phyloP scores from a whole-genome alignment of 176 grass and related monocot species.

The Eragrostis nindensis region DNA sequence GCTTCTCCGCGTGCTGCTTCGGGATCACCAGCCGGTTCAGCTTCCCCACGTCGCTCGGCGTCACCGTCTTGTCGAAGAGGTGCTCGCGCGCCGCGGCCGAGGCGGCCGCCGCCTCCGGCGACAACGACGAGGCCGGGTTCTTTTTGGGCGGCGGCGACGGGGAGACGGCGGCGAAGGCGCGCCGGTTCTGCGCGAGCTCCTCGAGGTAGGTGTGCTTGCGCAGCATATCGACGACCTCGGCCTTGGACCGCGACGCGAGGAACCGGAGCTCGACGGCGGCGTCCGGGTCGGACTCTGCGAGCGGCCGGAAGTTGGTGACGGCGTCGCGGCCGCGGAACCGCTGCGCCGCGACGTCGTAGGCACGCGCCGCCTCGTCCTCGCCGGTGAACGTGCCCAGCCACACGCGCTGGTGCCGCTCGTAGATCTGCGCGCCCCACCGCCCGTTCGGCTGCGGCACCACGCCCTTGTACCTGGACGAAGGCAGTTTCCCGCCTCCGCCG shows the following conservation, averaged over 20 bases:
- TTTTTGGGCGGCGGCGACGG: background rate
- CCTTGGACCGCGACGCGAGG: conserved; percentile 67
- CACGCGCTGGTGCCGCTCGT: conserved; percentile 96
- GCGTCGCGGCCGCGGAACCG: conserved; percentile 93
- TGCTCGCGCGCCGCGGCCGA: conserved; percentile 50
- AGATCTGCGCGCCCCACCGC: conserved; percentile 98
- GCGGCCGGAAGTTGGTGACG: conserved; percentile 83
- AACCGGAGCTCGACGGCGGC: conserved; percentile 66
- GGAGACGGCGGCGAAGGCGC: conserved; percentile 32
- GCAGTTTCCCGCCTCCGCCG: conserved; percentile 38
- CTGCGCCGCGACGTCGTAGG: conserved; percentile 94
- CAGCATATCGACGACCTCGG: conserved; percentile 94
- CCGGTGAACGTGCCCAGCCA: conserved; percentile 96
- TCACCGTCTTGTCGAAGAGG: conserved; percentile 92
- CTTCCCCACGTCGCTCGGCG: conserved; percentile 96
- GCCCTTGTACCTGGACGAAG: conserved; percentile 92
- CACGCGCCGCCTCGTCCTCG: conserved; percentile 67
- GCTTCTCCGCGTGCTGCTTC: conserved; percentile 97
- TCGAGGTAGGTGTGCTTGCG: conserved; percentile 92
- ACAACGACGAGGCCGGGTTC: background rate
- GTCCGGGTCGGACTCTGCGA: conserved; percentile 51
- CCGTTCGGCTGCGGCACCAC: conserved; percentile 99
- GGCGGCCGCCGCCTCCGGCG: background rate
- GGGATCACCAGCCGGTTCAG: conserved; percentile 94
- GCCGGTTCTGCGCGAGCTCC: conserved; percentile 66